Evolutionary conservation across 192 early-diverging fungal genomes (phyloP).

Genomic region (Chytriomyces sp.): DNA sequence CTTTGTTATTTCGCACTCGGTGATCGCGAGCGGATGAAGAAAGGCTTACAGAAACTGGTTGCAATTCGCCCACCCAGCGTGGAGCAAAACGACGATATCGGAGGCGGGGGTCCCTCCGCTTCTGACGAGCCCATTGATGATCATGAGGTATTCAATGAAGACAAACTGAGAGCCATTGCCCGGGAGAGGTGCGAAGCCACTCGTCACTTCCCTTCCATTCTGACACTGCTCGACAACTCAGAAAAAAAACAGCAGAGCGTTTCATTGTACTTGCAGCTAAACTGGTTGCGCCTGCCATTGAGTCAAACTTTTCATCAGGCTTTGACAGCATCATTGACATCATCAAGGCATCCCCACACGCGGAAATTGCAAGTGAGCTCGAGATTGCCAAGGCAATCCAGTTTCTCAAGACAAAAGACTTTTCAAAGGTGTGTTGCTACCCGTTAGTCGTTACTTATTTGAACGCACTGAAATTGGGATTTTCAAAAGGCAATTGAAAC

Average conservation of each 20-base stretch:
- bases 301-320: constrained; percentile 40
- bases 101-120: constrained; percentile 4
- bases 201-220: background rate
- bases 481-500: constrained; percentile 56
- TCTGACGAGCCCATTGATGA: constrained; percentile 57
- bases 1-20: constrained; percentile 67
- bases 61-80: constrained; percentile 43
- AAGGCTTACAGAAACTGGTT: constrained; percentile 53
- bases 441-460: background rate
- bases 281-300: constrained; percentile 57
- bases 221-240: background rate
- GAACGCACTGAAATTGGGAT: background rate
- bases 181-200: constrained; percentile 40
- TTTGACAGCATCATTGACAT: constrained; percentile 60
- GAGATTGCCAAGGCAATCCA: constrained; percentile 66
- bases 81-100: constrained; percentile 54
- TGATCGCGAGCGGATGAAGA: constrained; percentile 58
- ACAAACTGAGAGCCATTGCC: constrained; percentile 53
- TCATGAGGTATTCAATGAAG: constrained; percentile 63
- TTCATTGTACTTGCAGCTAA: constrained; percentile 58
- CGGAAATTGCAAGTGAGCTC: constrained; percentile 55
- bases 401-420: constrained; percentile 57
- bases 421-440: constrained; percentile 34
- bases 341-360: constrained; percentile 53
- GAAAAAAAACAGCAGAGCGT: constrained; percentile 41